Conservation (phyloP, 768 basidiomycete genomes). For the Crucibulum laeve region DNA sequence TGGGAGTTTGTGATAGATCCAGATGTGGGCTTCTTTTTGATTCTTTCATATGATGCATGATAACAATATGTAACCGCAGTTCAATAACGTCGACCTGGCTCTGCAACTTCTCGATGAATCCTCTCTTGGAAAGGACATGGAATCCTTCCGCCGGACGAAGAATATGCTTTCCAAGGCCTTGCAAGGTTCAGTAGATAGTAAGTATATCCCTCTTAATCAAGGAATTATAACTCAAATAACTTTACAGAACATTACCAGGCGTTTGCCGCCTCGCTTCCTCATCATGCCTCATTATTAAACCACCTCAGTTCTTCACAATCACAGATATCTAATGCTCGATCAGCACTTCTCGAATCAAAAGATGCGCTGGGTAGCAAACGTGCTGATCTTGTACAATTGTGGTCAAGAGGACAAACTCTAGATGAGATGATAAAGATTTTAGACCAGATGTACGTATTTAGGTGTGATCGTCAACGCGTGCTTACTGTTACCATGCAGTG, state of each 20-base stretch:
- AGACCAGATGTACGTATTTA: slow-evolving; percentile 78
- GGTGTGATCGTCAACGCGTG: not conserved
- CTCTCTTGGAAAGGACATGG: slow-evolving; percentile 67
- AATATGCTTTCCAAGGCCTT: slow-evolving; percentile 73
- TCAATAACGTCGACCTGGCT: slow-evolving; percentile 92
- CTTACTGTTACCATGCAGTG: slow-evolving; percentile 43
- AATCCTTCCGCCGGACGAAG: slow-evolving; percentile 76
- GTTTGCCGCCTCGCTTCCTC: slow-evolving; percentile 91
- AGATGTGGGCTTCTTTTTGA: slow-evolving; percentile 47
- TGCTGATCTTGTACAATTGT: slow-evolving; percentile 86
- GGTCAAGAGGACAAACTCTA: slow-evolving; percentile 84
- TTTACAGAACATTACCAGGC: slow-evolving; percentile 81
- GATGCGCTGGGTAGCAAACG: slow-evolving; percentile 77
- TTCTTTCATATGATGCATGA: slow-evolving; percentile 7
- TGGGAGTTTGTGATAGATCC: slow-evolving; percentile 87
- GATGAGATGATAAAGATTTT: slow-evolving; percentile 95
- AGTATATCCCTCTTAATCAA: slow-evolving; percentile 24
- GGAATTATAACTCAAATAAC: not conserved
- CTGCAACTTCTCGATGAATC: slow-evolving; percentile 81
- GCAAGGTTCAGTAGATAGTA: slow-evolving; percentile 86
- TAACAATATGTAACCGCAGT: slow-evolving; percentile 41
- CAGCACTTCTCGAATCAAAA: slow-evolving; percentile 71
- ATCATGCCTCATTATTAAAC: slow-evolving; percentile 74
- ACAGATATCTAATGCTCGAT: slow-evolving; percentile 69
- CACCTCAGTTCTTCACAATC: slow-evolving; percentile 71